phyloP scores from a whole-genome alignment of 352 stramenopile genomes.

The Pythium aquatile region DNA sequence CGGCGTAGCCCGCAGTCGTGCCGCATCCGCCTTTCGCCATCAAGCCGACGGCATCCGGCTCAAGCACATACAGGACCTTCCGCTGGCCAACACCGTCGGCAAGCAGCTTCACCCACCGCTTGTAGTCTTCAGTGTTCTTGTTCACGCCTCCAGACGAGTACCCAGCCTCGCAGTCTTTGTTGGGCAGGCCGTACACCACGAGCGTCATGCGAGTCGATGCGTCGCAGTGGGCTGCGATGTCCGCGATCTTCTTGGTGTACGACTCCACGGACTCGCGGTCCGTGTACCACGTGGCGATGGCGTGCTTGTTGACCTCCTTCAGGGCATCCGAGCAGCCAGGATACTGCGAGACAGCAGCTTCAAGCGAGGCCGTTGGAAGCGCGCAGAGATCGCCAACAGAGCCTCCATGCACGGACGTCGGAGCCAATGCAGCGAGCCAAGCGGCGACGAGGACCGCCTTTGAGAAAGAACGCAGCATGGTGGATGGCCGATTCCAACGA shows the following conservation, averaged over 20 bases:
- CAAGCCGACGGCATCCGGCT: constrained; percentile 63
- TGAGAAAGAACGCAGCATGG: constrained; percentile 19
- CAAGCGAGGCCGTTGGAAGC: constrained; percentile 43
- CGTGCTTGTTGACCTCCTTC: constrained; percentile 47
- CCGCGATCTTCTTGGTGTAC: constrained; percentile 31
- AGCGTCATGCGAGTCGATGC: constrained; percentile 48
- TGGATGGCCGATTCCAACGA: not conserved
- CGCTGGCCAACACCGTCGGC: constrained; percentile 42
- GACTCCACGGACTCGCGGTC: constrained; percentile 40
- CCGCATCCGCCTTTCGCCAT: constrained; percentile 44
- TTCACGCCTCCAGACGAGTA: constrained; percentile 43
- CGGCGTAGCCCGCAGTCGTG: constrained; percentile 32
- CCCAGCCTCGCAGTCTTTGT: constrained; percentile 64
- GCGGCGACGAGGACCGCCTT: constrained; percentile 8
- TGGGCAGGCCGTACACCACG: constrained; percentile 67
- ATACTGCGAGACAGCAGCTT: constrained; percentile 38
- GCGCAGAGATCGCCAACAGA: constrained; percentile 50
- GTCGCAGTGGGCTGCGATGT: constrained; percentile 36
- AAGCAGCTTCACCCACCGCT: constrained; percentile 43
- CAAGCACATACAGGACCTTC: constrained; percentile 69
- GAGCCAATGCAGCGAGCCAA: not conserved
- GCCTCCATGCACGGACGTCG: not conserved
- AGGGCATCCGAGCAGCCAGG: constrained; percentile 44
- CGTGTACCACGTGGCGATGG: constrained; percentile 69
- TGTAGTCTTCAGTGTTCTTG: constrained; percentile 46